A percentile compares a stretch with the other conserved stretches of the same genome.
Conservation (phyloP, 1,139 yeast species). For the Yamadazyma atlantica region DNA sequence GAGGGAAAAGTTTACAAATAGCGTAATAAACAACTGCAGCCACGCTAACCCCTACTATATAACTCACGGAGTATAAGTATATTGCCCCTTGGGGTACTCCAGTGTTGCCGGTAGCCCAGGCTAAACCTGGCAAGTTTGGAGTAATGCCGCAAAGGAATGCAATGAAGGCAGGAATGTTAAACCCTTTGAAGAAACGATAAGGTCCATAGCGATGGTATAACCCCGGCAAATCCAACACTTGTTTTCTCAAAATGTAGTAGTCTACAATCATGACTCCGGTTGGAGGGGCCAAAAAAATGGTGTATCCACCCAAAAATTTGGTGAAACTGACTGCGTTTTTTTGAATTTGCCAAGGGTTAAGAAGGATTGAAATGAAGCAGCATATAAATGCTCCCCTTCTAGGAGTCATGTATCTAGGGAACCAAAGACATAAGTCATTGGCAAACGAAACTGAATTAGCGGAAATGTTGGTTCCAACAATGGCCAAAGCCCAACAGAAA, state of each 20-base stretch:
- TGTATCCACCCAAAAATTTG: constrained; percentile 13
- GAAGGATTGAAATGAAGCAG: constrained; percentile 31
- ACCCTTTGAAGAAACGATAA: constrained; percentile 11
- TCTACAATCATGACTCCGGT: constrained; percentile 13
- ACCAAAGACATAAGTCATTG: constrained; percentile 30
- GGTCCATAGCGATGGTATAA: constrained; percentile 10
- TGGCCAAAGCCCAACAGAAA: constrained; percentile 33
- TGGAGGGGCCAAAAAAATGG: constrained; percentile 14
- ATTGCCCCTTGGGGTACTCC: constrained; percentile 12
- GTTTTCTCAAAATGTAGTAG: constrained; percentile 10
- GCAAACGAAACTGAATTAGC: constrained; percentile 26
- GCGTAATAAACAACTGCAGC: constrained; percentile 10
- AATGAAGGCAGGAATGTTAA: constrained; percentile 14
- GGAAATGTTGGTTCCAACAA: constrained; percentile 22
- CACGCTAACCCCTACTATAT: constrained; percentile 8
- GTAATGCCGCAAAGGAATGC: constrained; percentile 13
- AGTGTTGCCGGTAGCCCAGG: constrained; percentile 11
- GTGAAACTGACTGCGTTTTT: constrained; percentile 13
- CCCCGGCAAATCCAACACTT: constrained; percentile 9
- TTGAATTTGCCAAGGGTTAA: constrained; percentile 16
- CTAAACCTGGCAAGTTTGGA: constrained; percentile 15
- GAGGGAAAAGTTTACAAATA: constrained; percentile 10
- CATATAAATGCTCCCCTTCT: constrained; percentile 49
- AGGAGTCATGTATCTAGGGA: constrained; percentile 38
- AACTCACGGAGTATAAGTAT: constrained; percentile 11